phyloP scores from a whole-genome alignment of 441 rosid species.

The Pelargonium myrrhifolium region DNA sequence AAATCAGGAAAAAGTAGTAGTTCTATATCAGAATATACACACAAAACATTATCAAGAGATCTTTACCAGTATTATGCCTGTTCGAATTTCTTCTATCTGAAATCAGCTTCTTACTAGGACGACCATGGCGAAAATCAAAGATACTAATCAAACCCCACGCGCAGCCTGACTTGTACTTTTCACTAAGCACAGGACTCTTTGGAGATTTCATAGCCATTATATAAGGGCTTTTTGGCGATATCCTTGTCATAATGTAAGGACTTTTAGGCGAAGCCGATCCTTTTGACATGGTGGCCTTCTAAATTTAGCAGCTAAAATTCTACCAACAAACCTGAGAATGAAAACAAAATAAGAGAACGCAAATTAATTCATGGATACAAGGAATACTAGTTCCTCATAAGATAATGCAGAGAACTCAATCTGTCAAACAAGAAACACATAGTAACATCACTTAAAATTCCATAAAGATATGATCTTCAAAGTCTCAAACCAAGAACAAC shows the following conservation, averaged over 20 bases:
- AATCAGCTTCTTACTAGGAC: slow-evolving; percentile 42
- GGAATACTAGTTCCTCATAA: neutral
- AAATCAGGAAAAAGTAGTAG: neutral
- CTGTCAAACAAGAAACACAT: neutral
- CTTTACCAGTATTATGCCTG: slow-evolving; percentile 39
- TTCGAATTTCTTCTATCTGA: slow-evolving; percentile 27
- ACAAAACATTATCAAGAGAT: neutral
- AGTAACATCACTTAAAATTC: neutral
- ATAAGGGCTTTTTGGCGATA: slow-evolving; percentile 24
- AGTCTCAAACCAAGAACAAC: neutral
- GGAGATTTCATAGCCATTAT: slow-evolving; percentile 39
- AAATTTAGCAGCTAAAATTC: neutral
- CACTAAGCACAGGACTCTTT: slow-evolving; percentile 49
- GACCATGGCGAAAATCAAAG: slow-evolving; percentile 43
- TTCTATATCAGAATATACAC: neutral
- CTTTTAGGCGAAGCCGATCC: slow-evolving; percentile 21
- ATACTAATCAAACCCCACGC: slow-evolving; percentile 46
- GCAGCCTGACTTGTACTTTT: slow-evolving; percentile 62
- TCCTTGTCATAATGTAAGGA: slow-evolving; percentile 23
- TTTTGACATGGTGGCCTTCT: slow-evolving; percentile 11
- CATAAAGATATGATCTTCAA: neutral
- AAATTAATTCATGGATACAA: neutral
- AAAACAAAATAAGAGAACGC: neutral
- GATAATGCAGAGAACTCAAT: neutral
- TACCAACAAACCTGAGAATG: slow-evolving; percentile 15